Evolutionary conservation across 768 basidiomycete genomes (phyloP).

Genomic region (Lanmaoa pseudosensibilis): DNA sequence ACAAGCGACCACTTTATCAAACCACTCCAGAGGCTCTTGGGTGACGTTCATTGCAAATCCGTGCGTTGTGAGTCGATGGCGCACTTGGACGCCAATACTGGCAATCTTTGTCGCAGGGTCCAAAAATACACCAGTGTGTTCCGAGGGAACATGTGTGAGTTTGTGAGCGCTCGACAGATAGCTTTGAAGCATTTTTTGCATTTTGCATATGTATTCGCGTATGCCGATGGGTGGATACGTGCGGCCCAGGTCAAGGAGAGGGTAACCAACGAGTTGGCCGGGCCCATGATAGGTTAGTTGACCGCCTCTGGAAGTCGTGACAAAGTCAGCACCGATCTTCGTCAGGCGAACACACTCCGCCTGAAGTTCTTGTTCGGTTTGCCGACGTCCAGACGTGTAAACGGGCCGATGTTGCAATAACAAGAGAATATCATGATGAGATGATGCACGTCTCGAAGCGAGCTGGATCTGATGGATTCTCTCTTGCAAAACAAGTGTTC

Average conservation of each 20-base stretch:
- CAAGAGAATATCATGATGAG: slow-evolving; percentile 63
- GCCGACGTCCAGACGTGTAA: slow-evolving; percentile 92
- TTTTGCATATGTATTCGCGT: slow-evolving; percentile 80
- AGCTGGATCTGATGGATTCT: slow-evolving; percentile 68
- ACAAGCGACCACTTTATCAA: slow-evolving; percentile 86
- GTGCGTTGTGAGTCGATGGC: slow-evolving; percentile 91
- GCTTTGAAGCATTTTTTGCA: slow-evolving; percentile 69
- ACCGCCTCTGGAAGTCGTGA: slow-evolving; percentile 80
- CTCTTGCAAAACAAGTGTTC: slow-evolving; percentile 70
- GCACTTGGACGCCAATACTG: slow-evolving; percentile 95
- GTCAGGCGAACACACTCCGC: slow-evolving; percentile 66
- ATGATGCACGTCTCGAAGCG: slow-evolving; percentile 46
- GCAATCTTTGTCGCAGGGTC: slow-evolving; percentile 80
- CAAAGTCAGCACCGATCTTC: slow-evolving; percentile 83
- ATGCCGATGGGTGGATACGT: slow-evolving; percentile 69
- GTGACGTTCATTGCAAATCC: slow-evolving; percentile 95
- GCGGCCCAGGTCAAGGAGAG: slow-evolving; percentile 84
- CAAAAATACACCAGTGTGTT: slow-evolving; percentile 90
- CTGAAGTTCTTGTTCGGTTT: slow-evolving; percentile 58
- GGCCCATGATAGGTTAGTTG: slow-evolving; percentile 97
- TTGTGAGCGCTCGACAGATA: slow-evolving; percentile 63
- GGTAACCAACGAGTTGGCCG: slow-evolving; percentile 95
- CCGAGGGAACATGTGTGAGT: slow-evolving; percentile 58
- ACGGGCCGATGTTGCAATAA: slow-evolving; percentile 91
- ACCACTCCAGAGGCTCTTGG: slow-evolving; percentile 79